Base-by-base conservation (phyloP, 2,329 filamentous ascomycete genomes). In the Xylaria sp. region DNA sequence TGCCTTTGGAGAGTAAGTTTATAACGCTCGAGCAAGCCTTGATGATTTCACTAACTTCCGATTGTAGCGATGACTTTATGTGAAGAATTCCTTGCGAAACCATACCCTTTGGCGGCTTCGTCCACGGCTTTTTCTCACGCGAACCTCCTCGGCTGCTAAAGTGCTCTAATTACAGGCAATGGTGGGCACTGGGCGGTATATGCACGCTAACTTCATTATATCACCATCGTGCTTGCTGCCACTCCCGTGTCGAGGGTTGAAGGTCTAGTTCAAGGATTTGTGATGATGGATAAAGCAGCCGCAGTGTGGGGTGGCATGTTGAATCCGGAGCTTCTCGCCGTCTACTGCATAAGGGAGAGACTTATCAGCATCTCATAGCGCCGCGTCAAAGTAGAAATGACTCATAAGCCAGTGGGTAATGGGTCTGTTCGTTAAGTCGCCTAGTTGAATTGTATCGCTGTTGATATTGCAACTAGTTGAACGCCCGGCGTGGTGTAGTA, bases 1-100 rank as follows among this genome's bases (percentile, higher is more conserved):
- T 45, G 84, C 79, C 67, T 93, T 93, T 77, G 95, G 92, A 81
- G 95, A 97, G 88, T 93, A 85, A 85, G 93, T 90, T 15, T 56
- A 36, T 42, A 22, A 11, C 44, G 4, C 31, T 29, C 49, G 53
- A 31, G 31, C 44, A n/a, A 25, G 4, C 60, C 31, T 36, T 42
- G 10, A 38, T 13, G 39, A 1, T 11, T 49, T 45, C 36, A 45
- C 61, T 66, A 22, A 70, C 50, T 22, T 50, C 13, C 36, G n/a
- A 59, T 65, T 39, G 9, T 63, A 91, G 89, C 76, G 89, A 90
- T 73, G 89, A 92, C 79, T 92, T 92, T 75, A 92, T 92, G 89
- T 92, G 86, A 90, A 84, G 67, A 63, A 65, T 53, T 54, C 55
- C 54, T 67, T 45, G 44, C 61, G 53, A 64, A 64, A 54, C 65